A percentile compares a stretch with the other conserved stretches of the same genome.
phyloP scores from a whole-genome alignment of 257 asterid genomes.

The Nicotiana benthamiana region DNA sequence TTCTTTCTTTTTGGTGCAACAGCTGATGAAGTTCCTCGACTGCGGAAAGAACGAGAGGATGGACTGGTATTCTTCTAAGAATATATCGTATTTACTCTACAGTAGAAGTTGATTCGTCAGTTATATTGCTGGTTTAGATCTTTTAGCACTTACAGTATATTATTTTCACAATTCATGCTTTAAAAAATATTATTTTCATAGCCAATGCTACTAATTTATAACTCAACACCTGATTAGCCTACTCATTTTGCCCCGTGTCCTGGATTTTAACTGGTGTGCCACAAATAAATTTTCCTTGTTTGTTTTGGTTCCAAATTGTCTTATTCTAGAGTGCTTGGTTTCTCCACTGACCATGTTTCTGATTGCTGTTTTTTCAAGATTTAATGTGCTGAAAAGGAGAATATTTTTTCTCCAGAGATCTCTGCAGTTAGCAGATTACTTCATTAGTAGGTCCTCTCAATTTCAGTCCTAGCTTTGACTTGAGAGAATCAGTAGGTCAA shows the following conservation, averaged over 20 bases:
- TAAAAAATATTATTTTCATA: not conserved
- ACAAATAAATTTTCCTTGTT: not conserved
- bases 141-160: not conserved
- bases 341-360: not conserved
- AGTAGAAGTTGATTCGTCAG: not conserved
- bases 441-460: not conserved
- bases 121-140: not conserved
- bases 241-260: not conserved
- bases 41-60: slow-evolving; percentile 86
- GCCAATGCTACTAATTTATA: not conserved
- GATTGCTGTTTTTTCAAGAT: not conserved
- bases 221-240: slow-evolving; percentile 2
- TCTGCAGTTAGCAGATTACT: not conserved
- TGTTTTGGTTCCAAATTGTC: not conserved
- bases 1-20: slow-evolving; percentile 96
- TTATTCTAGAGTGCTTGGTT: not conserved
- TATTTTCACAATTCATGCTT: not conserved
- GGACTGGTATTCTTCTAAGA: slow-evolving; percentile 51
- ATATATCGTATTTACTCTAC: not conserved
- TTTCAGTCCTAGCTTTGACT: not conserved
- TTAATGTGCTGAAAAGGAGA: not conserved
- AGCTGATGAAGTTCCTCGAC: slow-evolving; percentile 76
- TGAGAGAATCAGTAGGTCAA: not conserved
- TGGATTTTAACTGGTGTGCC: not conserved
- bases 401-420: not conserved